Percentiles rank a stretch among this genome's conserved stretches.
phyloP scores from a whole-genome alignment of 78 protist species.

The Acrasis kona region DNA sequence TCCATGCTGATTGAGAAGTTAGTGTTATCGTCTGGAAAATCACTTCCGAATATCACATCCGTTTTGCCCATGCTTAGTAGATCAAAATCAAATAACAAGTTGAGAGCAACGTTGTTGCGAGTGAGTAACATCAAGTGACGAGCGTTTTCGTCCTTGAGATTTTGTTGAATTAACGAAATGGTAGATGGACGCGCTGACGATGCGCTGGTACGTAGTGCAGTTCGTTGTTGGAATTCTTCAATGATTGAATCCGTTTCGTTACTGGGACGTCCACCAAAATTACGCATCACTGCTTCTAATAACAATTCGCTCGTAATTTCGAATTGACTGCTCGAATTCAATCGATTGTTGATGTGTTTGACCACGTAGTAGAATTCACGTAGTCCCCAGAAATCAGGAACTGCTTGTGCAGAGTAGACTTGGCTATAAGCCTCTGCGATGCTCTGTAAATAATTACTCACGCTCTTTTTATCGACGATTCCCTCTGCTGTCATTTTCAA shows the following conservation, averaged over 20 bases:
- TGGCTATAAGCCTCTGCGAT: background rate
- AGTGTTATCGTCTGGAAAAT: slow-evolving; percentile 10
- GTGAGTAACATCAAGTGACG: slow-evolving; percentile 46
- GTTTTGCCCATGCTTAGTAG: background rate
- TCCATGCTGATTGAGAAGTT: background rate
- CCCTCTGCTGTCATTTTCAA: slow-evolving; percentile 29
- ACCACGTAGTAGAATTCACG: slow-evolving; percentile 43
- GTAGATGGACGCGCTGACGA: background rate
- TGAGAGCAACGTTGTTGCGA: slow-evolving; percentile 4
- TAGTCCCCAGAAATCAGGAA: slow-evolving; percentile 34
- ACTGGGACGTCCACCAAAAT: slow-evolving; percentile 16
- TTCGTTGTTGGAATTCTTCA: background rate
- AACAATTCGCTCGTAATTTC: background rate
- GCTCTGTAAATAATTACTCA: background rate
- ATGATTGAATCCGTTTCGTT: background rate
- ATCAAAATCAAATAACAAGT: background rate
- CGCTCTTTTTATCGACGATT: background rate
- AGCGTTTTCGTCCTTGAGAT: slow-evolving; percentile 13
- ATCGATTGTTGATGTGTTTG: background rate
- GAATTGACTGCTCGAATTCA: background rate
- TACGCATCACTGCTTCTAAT: background rate
- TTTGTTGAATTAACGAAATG: background rate
- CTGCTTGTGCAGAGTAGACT: slow-evolving; percentile 10
- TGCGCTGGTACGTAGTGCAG: background rate
- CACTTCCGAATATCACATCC: slow-evolving; percentile 12